These are phyloP conservation scores for Penicillium longicatenatum DNA, from an alignment of 495 filamentous ascomycete species.

Conservation along the genomic window DNA sequence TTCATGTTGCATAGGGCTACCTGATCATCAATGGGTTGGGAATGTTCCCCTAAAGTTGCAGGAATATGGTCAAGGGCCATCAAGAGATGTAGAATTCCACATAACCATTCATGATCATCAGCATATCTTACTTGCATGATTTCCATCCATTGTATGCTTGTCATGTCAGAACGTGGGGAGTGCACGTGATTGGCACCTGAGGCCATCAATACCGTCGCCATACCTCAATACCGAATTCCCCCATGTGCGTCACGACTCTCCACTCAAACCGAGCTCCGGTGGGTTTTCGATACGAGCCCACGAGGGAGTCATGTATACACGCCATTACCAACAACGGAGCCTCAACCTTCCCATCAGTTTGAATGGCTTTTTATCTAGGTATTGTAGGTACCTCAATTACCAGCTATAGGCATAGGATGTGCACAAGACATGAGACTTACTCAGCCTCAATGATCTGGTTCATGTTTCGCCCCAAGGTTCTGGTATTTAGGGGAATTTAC, in stretches of 20 bases:
- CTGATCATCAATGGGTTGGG: too few relatives aligned
- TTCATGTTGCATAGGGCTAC: not conserved
- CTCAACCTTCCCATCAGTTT: not conserved
- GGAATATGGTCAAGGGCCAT: too few relatives aligned
- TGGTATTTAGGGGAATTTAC: not conserved
- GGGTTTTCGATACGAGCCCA: conserved; percentile 12
- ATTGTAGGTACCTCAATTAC: not conserved
- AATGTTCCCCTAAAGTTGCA: too few relatives aligned
- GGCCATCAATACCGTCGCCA: conserved; percentile 4
- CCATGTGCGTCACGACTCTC: conserved; percentile 31
- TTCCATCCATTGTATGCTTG: not conserved
- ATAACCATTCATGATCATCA: not conserved
- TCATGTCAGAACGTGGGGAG: conserved; percentile 14
- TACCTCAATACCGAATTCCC: not conserved
- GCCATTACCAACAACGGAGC: not conserved
- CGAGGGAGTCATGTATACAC: conserved; percentile 1
- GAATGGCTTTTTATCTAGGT: too few relatives aligned
- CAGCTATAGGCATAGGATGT: not conserved
- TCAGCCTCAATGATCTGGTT: not conserved
- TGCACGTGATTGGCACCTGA: conserved; percentile 14
- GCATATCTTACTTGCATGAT: not conserved
- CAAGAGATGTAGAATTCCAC: not conserved
- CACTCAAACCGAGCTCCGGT: conserved; percentile 25
- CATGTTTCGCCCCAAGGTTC: not conserved
- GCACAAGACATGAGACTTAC: not conserved